phyloP scores from a whole-genome alignment of 305 asterid species.

The Rubia tinctorum region DNA sequence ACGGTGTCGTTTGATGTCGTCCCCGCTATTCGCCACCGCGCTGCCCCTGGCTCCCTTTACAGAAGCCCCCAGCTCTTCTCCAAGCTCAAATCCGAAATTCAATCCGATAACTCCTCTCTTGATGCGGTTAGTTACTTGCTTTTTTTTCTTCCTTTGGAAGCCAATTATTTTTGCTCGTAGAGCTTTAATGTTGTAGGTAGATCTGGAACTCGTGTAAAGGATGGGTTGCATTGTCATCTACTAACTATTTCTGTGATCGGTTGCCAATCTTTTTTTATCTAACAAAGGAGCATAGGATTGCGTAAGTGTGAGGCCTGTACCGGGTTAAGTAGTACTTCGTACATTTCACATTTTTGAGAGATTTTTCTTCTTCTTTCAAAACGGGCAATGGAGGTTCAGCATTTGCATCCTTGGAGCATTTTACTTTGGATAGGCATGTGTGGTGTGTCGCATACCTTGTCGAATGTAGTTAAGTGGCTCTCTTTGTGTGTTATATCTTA shows the following conservation, averaged over 20 bases:
- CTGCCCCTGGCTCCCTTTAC: constrained; percentile 73
- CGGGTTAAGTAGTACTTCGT: neutral
- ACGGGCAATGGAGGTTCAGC: neutral
- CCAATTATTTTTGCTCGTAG: neutral
- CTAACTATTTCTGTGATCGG: neutral
- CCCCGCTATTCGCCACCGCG: constrained; percentile 44
- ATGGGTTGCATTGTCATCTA: neutral
- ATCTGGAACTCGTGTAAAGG: constrained; percentile 5
- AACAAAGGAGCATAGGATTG: too few relatives aligned
- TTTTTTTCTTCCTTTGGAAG: neutral
- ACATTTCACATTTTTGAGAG: neutral
- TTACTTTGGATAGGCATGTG: neutral
- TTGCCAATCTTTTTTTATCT: too few relatives aligned
- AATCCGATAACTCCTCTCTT: constrained; percentile 64
- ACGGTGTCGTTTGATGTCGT: constrained; percentile 82
- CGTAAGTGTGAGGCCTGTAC: neutral
- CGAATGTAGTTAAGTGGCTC: neutral
- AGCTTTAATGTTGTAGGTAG: neutral
- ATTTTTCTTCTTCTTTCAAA: neutral
- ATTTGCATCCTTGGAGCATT: neutral
- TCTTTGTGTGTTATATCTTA: neutral
- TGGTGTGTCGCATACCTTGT: neutral
- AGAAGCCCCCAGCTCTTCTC: constrained; percentile 74
- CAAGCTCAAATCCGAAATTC: constrained; percentile 64
- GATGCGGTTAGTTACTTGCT: constrained; percentile 69